Evolutionary conservation across 495 filamentous ascomycete species (phyloP), one percentile per base, ranked within the genome.

Genomic region (Penicillium goetzii): DNA sequence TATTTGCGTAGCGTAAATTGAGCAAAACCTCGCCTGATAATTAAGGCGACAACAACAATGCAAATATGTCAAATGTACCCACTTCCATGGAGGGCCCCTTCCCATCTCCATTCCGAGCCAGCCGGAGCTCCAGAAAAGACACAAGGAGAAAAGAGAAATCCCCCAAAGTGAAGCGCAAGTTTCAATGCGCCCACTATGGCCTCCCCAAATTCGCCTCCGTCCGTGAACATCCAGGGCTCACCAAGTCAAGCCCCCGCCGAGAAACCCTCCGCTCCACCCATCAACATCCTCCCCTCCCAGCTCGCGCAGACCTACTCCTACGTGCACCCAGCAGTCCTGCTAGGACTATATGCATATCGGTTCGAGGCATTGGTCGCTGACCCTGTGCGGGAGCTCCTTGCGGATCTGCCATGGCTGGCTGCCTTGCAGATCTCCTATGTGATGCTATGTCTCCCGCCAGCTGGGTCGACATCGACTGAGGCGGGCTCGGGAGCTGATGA

Each of bases 351-450:
- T 70, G 75, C 82, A 59, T 41, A 84, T 33, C 84, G 81, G 36
- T 97, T 97, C 79, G 70, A 73, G 32, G 68, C 79, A 25, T 80
- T 97, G 21, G 89, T 97, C 14, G 76, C 80, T 33, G 81, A 93
- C 68, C 93, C 95, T 9, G 84, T 90, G 9, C 71, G 83, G 17
- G 82, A 87, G 17, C 84, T 99, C 58, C 64, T 82, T 2, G 81
- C 66, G 34, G 76, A 84, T 30, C 72, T 95, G n/a, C 83, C 88
- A 3, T 76, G 85, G 52, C 78, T 95, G 15, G 78, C 84, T 2
- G 72, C 82, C 2, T 68, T 92, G 2, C 94, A 98, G 72, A 73
- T 85, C 14, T 73, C 67, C 5, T 97, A 92, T 72, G 86, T 81
- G 43, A 71, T 91, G 19, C 61, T 89, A 25, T 97, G 93, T 75